Conservation (phyloP, 257 asterid species). For the Henckelia pumila region DNA sequence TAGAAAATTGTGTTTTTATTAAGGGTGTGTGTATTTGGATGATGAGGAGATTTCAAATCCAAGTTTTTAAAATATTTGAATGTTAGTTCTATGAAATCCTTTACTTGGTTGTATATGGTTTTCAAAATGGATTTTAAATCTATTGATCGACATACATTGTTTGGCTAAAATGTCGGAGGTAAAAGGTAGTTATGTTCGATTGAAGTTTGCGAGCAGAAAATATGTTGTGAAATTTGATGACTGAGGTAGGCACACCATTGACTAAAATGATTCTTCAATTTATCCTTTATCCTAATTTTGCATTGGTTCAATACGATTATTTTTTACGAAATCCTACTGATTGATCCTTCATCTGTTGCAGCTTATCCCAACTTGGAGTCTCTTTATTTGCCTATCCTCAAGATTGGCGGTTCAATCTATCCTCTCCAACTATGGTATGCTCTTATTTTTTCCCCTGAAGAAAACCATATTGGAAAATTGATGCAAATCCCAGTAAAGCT, state of each 20-base stretch:
- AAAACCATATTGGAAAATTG: neutral
- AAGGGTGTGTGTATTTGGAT: too few relatives aligned
- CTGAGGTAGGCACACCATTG: neutral
- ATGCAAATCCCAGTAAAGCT: neutral
- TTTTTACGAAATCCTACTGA: neutral
- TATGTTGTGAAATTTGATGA: neutral
- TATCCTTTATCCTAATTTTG: neutral
- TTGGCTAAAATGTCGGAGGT: too few relatives aligned
- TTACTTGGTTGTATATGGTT: too few relatives aligned
- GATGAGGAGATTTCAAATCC: too few relatives aligned
- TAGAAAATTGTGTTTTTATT: too few relatives aligned
- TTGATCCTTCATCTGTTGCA: neutral
- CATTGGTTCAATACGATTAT: neutral
- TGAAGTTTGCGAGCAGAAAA: neutral
- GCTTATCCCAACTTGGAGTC: neutral
- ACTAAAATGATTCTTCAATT: neutral
- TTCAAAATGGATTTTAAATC: too few relatives aligned
- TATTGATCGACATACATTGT: too few relatives aligned
- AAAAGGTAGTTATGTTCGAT: neutral
- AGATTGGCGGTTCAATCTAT: neutral
- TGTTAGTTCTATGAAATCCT: too few relatives aligned
- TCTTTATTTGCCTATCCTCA: neutral
- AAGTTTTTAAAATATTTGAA: too few relatives aligned
- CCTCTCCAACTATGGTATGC: neutral
- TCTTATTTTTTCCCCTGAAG: neutral